Evolutionary conservation across 768 basidiomycete genomes (phyloP).

Genomic region (Suillus discolor): DNA sequence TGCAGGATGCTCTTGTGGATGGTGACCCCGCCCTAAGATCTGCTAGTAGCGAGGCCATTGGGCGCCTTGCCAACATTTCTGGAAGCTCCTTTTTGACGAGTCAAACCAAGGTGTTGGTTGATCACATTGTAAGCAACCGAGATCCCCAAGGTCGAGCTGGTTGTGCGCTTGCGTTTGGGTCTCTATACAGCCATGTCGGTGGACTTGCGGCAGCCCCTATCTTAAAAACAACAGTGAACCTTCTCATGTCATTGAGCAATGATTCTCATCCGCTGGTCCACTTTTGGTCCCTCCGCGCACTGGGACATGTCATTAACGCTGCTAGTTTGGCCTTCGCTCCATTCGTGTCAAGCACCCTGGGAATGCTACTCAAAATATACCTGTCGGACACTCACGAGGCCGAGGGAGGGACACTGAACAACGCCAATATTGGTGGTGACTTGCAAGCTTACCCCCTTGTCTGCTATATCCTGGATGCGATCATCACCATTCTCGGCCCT

Average conservation of each 20-base stretch:
- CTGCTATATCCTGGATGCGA: slow-evolving; percentile 90
- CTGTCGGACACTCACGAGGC: slow-evolving; percentile 88
- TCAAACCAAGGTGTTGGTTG: slow-evolving; percentile 88
- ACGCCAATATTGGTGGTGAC: slow-evolving; percentile 87
- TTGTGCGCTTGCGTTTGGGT: slow-evolving; percentile 89
- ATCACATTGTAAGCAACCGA: slow-evolving; percentile 92
- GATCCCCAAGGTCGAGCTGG: slow-evolving; percentile 92
- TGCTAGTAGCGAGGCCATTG: slow-evolving; percentile 86
- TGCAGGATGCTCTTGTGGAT: slow-evolving; percentile 78
- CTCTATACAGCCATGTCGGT: slow-evolving; percentile 90
- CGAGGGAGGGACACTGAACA: slow-evolving; percentile 83
- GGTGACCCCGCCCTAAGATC: slow-evolving; percentile 75
- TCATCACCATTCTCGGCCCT: slow-evolving; percentile 92
- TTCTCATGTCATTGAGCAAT: slow-evolving; percentile 91
- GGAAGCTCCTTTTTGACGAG: slow-evolving; percentile 82
- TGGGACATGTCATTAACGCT: slow-evolving; percentile 86
- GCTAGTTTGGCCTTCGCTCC: slow-evolving; percentile 91
- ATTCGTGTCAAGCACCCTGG: slow-evolving; percentile 85
- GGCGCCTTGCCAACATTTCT: slow-evolving; percentile 80
- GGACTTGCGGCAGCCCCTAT: slow-evolving; percentile 93
- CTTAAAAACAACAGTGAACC: slow-evolving; percentile 93
- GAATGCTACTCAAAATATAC: slow-evolving; percentile 89
- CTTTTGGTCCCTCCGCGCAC: slow-evolving; percentile 86
- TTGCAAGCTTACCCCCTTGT: slow-evolving; percentile 90
- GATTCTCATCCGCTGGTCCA: slow-evolving; percentile 98